These are phyloP conservation scores for Haberlea rhodopensis DNA, from an alignment of 257 asterid genomes.

Conservation along the genomic window DNA sequence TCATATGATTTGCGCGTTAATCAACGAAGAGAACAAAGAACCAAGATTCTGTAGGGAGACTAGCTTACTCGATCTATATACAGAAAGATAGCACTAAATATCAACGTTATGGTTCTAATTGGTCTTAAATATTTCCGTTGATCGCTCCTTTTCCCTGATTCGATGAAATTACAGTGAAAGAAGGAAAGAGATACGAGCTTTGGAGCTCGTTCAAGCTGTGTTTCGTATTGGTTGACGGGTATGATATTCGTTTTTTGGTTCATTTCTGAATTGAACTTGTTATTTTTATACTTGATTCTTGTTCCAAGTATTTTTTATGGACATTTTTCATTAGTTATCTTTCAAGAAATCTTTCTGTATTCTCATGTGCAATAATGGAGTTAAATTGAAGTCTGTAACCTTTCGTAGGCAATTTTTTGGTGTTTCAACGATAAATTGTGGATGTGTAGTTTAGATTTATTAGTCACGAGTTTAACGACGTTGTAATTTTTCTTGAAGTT, in stretches of 20 bases:
- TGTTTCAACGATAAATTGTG: background rate
- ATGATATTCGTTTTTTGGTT: conserved; percentile 21
- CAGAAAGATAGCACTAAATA: background rate
- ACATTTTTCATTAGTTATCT: background rate
- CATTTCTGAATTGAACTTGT: background rate
- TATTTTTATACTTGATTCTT: conserved; percentile 1
- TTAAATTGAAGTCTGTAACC: background rate
- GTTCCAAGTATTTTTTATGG: background rate
- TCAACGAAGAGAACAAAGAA: background rate
- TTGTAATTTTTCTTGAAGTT: conserved; percentile 4
- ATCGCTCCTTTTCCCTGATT: background rate
- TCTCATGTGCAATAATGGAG: background rate
- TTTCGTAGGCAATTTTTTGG: conserved; percentile 1
- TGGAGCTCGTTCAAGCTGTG: conserved; percentile 26
- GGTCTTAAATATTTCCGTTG: background rate
- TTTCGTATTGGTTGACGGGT: conserved; percentile 31
- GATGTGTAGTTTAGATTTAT: background rate
- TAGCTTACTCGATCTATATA: background rate
- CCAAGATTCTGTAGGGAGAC: too few relatives aligned
- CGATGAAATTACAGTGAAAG: conserved; percentile 7
- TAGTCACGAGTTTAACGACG: conserved; percentile 4
- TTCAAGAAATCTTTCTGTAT: conserved; percentile 15
- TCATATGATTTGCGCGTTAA: background rate
- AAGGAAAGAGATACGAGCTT: conserved; percentile 23
- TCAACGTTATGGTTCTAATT: conserved; percentile 26